Conservation (phyloP, 768 basidiomycete genomes). For the Amanita pallidorosea region DNA sequence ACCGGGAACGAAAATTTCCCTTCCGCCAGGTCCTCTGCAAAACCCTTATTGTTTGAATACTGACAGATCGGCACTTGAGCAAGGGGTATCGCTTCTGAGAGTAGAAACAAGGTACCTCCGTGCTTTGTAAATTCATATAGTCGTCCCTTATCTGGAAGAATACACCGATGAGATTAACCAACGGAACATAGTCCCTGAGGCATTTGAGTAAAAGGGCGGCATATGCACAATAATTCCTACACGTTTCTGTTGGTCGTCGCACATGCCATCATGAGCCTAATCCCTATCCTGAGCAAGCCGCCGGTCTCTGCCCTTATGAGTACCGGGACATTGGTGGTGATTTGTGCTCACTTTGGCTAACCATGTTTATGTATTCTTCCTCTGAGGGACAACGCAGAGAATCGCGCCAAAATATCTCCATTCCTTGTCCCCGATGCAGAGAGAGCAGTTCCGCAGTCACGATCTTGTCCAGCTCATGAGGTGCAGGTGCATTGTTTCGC, state of each 20-base stretch:
- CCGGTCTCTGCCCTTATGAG: slow-evolving; percentile 67
- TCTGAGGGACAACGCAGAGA: slow-evolving; percentile 86
- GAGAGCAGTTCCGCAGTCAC: slow-evolving; percentile 74
- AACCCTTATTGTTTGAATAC: slow-evolving; percentile 81
- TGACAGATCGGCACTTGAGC: slow-evolving; percentile 17
- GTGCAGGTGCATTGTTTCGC: slow-evolving; percentile 18
- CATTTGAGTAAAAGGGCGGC: not conserved
- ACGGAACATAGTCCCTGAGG: slow-evolving; percentile 75
- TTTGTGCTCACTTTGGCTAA: slow-evolving; percentile 69
- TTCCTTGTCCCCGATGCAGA: slow-evolving; percentile 92
- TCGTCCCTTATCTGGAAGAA: slow-evolving; percentile 97
- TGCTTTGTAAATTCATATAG: slow-evolving; percentile 88
- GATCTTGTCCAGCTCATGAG: slow-evolving; percentile 49
- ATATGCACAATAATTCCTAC: slow-evolving; percentile 23
- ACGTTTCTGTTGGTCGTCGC: slow-evolving; percentile 48
- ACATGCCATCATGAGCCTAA: slow-evolving; percentile 96
- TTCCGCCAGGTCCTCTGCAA: slow-evolving; percentile 90
- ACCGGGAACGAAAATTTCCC: slow-evolving; percentile 98
- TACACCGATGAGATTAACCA: slow-evolving; percentile 91
- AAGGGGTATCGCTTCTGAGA: not conserved
- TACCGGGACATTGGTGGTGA: not conserved
- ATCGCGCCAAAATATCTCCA: slow-evolving; percentile 93
- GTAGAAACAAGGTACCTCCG: slow-evolving; percentile 41
- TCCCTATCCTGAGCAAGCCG: slow-evolving; percentile 81
- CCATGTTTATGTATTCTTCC: slow-evolving; percentile 92